phyloP scores from a whole-genome alignment of 257 asterid genomes.

The Primulina huaijiensis region DNA sequence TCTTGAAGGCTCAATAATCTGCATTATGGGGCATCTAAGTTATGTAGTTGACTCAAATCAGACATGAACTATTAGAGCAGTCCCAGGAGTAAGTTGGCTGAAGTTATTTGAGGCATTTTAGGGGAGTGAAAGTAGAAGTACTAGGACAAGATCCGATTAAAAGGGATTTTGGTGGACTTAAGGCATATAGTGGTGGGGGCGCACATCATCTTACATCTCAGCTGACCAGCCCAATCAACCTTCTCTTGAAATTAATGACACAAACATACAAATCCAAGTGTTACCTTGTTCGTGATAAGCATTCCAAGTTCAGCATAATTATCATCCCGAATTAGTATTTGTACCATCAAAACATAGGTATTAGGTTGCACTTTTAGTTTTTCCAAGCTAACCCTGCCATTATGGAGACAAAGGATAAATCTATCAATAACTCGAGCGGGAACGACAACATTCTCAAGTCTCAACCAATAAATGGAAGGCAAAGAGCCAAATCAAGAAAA shows the following conservation, averaged over 20 bases:
- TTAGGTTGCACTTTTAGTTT: conserved; percentile 66
- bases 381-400: conserved; percentile 71
- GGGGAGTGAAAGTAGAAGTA: no score
- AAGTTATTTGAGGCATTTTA: no score
- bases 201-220: no score
- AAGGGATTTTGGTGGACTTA: no score
- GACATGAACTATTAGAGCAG: background rate
- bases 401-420: conserved; percentile 20
- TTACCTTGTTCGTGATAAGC: conserved; percentile 75
- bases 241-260: background rate
- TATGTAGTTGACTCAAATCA: conserved; percentile 15
- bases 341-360: conserved; percentile 68
- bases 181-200: no score
- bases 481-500: conserved; percentile 10
- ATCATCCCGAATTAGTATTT: conserved; percentile 81
- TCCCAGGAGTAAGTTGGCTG: no score
- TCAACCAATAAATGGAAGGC: conserved; percentile 21
- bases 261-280: conserved; percentile 15
- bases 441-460: conserved; percentile 8
- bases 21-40: conserved; percentile 29
- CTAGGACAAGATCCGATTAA: no score
- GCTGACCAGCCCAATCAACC: background rate
- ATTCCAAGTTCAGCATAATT: conserved; percentile 69
- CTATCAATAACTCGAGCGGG: conserved; percentile 16
- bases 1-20: conserved; percentile 92